Evolutionary conservation across 2,329 filamentous ascomycete genomes (phyloP).

Genomic region (Trichoderma cornu-damae): DNA sequence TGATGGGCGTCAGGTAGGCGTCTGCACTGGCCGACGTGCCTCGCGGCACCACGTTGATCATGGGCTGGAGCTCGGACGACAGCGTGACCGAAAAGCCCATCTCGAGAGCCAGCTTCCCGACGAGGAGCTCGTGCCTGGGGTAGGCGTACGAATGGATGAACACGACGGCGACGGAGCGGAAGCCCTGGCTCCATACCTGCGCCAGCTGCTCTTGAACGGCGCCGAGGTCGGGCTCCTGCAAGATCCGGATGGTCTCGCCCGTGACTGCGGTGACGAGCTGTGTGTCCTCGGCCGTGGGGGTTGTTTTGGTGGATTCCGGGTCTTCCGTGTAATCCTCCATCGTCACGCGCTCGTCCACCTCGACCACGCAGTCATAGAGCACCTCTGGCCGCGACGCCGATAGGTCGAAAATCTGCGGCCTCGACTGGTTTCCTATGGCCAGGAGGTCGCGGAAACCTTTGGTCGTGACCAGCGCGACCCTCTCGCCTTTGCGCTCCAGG

Average conservation of each 20-base stretch:
- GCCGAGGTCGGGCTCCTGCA: conserved; percentile 53
- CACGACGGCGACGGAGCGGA: conserved; percentile 51
- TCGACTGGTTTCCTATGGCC: conserved; percentile 67
- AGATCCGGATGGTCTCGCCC: conserved; percentile 62
- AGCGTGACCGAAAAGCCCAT: conserved; percentile 40
- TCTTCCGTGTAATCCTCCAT: conserved; percentile 70
- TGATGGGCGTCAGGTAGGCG: conserved; percentile 41
- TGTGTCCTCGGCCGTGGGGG: conserved; percentile 45
- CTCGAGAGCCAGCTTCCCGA: conserved; percentile 33
- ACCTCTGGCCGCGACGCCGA: conserved; percentile 63
- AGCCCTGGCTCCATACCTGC: conserved; percentile 55
- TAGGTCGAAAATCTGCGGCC: conserved; percentile 69
- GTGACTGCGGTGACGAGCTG: conserved; percentile 62
- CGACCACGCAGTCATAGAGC: conserved; percentile 63
- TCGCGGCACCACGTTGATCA: conserved; percentile 43
- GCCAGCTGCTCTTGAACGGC: conserved; percentile 54
- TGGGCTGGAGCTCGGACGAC: conserved; percentile 37
- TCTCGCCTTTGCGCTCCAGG: conserved; percentile 68
- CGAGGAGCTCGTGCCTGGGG: conserved; percentile 51
- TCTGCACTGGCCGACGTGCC: conserved; percentile 41
- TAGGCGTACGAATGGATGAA: conserved; percentile 66
- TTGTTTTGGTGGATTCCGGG: conserved; percentile 41
- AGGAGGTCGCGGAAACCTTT: conserved; percentile 69
- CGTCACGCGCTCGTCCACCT: conserved; percentile 70
- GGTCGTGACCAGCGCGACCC: conserved; percentile 64